These are phyloP conservation scores for Cylindrodendrum hubeiense DNA, from an alignment of 2,329 filamentous ascomycete genomes.

Conservation along the genomic window DNA sequence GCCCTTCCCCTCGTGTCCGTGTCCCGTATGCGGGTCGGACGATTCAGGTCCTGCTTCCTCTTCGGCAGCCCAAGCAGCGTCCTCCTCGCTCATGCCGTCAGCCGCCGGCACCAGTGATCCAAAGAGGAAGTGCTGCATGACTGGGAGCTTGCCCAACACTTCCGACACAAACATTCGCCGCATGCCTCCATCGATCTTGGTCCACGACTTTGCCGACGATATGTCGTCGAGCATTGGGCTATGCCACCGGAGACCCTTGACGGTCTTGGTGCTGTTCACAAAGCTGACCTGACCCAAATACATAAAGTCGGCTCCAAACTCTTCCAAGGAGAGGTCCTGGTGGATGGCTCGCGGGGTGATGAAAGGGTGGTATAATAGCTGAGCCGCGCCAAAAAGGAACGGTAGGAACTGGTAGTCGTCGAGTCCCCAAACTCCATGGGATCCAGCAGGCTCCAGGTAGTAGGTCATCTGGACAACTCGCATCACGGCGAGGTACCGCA, in stretches of 20 bases:
- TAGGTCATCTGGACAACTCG: conserved; percentile 90
- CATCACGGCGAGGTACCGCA: conserved; percentile 88
- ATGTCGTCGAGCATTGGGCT: conserved; percentile 99
- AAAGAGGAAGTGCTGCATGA: conserved; percentile 99
- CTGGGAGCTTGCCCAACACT: conserved; percentile 91
- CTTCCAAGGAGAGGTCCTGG: conserved; percentile 87
- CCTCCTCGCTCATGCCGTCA: conserved; percentile 82
- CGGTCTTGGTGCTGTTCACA: conserved; percentile 96
- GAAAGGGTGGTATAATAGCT: conserved; percentile 86
- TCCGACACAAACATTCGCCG: conserved; percentile 95
- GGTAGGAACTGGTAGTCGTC: conserved; percentile 98
- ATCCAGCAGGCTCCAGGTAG: conserved; percentile 96
- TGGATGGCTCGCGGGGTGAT: conserved; percentile 87
- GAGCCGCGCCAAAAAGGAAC: conserved; percentile 93
- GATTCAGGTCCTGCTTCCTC: conserved; percentile 70
- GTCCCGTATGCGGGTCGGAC: conserved; percentile 71
- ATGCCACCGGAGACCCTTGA: conserved; percentile 95
- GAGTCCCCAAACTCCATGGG: conserved; percentile 96
- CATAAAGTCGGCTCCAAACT: conserved; percentile 84
- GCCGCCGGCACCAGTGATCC: conserved; percentile 85
- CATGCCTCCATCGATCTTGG: conserved; percentile 95
- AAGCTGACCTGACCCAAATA: conserved; percentile 95
- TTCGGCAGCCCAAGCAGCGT: conserved; percentile 59
- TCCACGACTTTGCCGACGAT: conserved; percentile 88
- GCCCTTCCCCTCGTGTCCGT: conserved; percentile 72